Evolutionary conservation across 805 yeast species (phyloP).

Genomic region (Gaillardinia entomophila): DNA sequence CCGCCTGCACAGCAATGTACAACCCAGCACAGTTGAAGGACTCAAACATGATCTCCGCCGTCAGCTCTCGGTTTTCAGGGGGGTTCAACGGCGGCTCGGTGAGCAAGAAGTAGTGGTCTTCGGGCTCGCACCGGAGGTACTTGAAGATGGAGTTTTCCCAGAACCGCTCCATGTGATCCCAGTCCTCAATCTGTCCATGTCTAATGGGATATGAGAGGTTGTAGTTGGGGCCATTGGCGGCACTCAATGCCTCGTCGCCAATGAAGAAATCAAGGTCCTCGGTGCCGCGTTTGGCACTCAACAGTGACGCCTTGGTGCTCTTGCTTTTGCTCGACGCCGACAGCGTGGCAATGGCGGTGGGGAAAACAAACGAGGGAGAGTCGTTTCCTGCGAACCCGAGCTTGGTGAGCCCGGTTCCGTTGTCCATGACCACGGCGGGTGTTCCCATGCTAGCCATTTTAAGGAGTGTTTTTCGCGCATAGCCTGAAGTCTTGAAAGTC

Average conservation of each 20-base stretch:
- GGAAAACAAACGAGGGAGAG: conserved; percentile 94
- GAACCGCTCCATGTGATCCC: conserved; percentile 99
- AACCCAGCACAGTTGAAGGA: conserved; percentile 97
- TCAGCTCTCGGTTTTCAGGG: conserved; percentile 98
- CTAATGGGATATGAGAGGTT: conserved; percentile 87
- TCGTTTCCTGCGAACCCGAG: conserved; percentile 98
- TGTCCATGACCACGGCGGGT: conserved; percentile 97
- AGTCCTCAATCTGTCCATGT: conserved; percentile 97
- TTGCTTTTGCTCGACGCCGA: conserved; percentile 34
- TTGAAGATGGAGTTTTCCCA: conserved; percentile 98
- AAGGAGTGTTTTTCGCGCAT: too few species aligned
- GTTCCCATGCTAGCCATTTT: conserved; percentile 67
- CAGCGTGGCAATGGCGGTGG: conserved; percentile 91
- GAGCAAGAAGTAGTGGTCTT: conserved; percentile 90
- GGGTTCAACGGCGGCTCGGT: conserved; percentile 99
- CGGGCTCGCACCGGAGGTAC: conserved; percentile 96
- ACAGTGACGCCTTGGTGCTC: conserved; percentile 34
- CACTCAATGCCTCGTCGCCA: conserved; percentile 90
- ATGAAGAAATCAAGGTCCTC: conserved; percentile 92
- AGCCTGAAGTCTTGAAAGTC: too few species aligned
- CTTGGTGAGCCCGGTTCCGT: conserved; percentile 97
- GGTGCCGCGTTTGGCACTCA: conserved; percentile 76
- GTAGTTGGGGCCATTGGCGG: conserved; percentile 88
- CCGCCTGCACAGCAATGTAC: conserved; percentile 98
- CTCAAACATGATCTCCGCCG: conserved; percentile 99